These are phyloP conservation scores for Phallus indusiatus DNA, from an alignment of 768 basidiomycete genomes.

Conservation along the genomic window DNA sequence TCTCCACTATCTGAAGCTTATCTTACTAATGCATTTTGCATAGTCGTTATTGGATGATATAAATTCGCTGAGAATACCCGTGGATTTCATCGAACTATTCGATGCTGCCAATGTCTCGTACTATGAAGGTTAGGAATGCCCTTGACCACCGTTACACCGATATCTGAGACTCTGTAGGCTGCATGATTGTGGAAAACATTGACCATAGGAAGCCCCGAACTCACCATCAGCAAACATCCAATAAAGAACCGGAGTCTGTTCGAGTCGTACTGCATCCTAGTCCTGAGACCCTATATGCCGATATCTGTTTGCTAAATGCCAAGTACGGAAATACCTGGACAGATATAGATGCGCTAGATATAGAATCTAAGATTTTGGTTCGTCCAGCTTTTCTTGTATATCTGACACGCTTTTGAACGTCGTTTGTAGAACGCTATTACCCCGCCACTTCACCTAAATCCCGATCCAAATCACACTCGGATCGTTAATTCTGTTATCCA, in stretches of 20 bases:
- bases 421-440: slow-evolving; percentile 57
- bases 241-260: slow-evolving; percentile 51
- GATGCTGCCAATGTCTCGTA: slow-evolving; percentile 65
- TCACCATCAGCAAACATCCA: background rate
- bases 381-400: slow-evolving; percentile 18
- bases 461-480: slow-evolving; percentile 66
- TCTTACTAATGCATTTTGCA: slow-evolving; percentile 3
- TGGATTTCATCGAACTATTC: slow-evolving; percentile 77
- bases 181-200: slow-evolving; percentile 75
- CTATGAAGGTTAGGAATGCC: slow-evolving; percentile 54
- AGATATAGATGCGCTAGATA: slow-evolving; percentile 60
- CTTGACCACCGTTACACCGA: background rate
- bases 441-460: slow-evolving; percentile 70
- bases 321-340: slow-evolving; percentile 51
- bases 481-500: slow-evolving; percentile 67
- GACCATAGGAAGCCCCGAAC: slow-evolving; percentile 59
- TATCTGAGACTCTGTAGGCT: slow-evolving; percentile 36
- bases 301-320: slow-evolving; percentile 62
- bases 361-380: slow-evolving; percentile 69
- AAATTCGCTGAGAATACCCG: slow-evolving; percentile 72
- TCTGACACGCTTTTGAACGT: background rate
- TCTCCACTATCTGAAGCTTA: background rate
- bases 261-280: slow-evolving; percentile 73
- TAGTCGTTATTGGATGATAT: slow-evolving; percentile 80
- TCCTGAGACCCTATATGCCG: slow-evolving; percentile 68